Percentiles rank a stretch among this genome's conserved stretches.
phyloP scores from a whole-genome alignment of 2,329 filamentous ascomycete species.

The Apiospora phragmitis region DNA sequence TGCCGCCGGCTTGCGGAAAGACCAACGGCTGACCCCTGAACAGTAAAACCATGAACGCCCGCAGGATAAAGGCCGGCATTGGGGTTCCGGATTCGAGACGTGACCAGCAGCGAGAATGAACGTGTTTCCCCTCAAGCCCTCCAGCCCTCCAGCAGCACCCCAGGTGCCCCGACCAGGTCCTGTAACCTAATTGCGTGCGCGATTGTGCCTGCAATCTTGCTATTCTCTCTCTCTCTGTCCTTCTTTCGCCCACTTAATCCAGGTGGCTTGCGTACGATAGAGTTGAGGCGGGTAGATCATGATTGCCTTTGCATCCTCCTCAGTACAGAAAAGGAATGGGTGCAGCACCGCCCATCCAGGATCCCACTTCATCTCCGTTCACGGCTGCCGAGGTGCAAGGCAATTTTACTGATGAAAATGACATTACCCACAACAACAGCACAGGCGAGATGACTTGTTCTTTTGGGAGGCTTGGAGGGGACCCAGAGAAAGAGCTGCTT shows the following conservation, averaged over 20 bases:
- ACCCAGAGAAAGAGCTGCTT: neutral
- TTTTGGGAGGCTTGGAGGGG: neutral
- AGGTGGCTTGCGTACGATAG: constrained; percentile 2
- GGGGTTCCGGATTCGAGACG: neutral
- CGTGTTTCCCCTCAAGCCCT: neutral
- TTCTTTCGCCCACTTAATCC: neutral
- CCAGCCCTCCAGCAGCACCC: neutral
- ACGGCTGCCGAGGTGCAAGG: neutral
- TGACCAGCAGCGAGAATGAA: neutral
- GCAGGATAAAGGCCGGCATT: neutral
- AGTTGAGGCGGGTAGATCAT: constrained; percentile 8
- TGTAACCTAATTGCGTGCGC: neutral
- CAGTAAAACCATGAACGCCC: neutral
- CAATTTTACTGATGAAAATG: neutral
- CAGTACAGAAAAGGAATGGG: neutral
- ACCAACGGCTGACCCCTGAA: neutral
- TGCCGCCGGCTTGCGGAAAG: constrained; percentile 1
- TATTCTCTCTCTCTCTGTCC: neutral
- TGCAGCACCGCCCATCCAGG: neutral
- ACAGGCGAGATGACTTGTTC: constrained; percentile 1
- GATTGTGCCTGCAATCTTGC: neutral
- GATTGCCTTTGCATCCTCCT: constrained; percentile 6
- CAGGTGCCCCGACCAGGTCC: neutral
- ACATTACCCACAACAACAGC: neutral
- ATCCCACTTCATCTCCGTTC: neutral